Evolutionary conservation across 2,329 filamentous ascomycete genomes (phyloP), one percentile per base, ranked within the genome.

Genomic region (Neoarthrinium moseri): DNA sequence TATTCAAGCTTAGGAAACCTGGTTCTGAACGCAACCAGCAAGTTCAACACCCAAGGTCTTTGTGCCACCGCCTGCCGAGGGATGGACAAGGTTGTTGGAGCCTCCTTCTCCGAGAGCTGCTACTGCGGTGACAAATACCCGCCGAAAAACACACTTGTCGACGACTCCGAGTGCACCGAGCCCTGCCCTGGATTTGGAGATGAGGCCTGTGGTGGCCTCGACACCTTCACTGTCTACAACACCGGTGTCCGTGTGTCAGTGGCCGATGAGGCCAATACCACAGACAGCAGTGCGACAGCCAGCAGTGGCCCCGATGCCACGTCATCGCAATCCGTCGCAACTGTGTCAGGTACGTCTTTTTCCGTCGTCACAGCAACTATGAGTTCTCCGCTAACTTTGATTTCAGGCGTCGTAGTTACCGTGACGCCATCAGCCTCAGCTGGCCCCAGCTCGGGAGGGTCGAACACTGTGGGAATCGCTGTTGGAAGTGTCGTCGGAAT

Each of bases 401-500:
- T 23, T 46, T 10, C 33, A 46, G 37, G 37, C 21, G 23, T 40
- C 11, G 26, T 48, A 2, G 43, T 53, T 26, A 46, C 56, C 4
- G 56, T 56, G 12, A 55, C 57, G 10, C 26, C 59, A 47, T 33
- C 63, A n/a, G 56, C 65, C 1, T 46, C 60, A 3, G 50, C 56
- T 5, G 23, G 29, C 17, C 44, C 49, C 39, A 55, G 56, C 15
- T 54, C 61, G 11, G 56, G 67, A 43, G 70, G 74, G 7, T 72
- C 84, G n/a, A 91, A 86, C 62, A 87, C 83, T n/a, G 87, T 83
- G 30, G 90, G 86, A 39, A 91, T 97, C 55, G 91, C 87, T 15
- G 92, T 85, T 8, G 92, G 92, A 49, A 88, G 90, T 2, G 91
- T 96, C 2, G 87, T 94, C 7, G 91, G 89, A 48, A 81, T 96